These are phyloP conservation scores for Mycena latifolia DNA, from an alignment of 768 basidiomycete species.

Conservation along the genomic window DNA sequence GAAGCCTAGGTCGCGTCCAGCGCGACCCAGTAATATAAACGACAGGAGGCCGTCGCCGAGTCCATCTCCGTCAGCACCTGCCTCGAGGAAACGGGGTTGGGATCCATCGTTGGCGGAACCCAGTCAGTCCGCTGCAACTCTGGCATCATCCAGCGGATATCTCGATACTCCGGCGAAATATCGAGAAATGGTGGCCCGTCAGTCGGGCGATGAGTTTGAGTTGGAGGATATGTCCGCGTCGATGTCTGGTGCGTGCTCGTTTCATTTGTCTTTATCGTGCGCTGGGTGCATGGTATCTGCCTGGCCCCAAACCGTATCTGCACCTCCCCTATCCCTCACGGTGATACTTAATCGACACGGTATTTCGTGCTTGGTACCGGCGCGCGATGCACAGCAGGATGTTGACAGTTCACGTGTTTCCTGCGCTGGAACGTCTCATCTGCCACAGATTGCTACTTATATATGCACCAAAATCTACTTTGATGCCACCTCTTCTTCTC, in stretches of 20 bases:
- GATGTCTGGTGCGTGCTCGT: conserved; percentile 40
- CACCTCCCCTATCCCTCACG: background rate
- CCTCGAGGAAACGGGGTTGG: conserved; percentile 79
- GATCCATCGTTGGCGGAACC: conserved; percentile 71
- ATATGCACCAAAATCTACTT: conserved; percentile 19
- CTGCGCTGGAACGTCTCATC: background rate
- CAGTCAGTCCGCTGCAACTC: conserved; percentile 63
- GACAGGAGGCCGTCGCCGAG: conserved; percentile 43
- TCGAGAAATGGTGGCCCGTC: conserved; percentile 56
- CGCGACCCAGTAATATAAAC: conserved; percentile 39
- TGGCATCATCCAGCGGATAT: conserved; percentile 71
- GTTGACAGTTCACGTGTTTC: conserved; percentile 27
- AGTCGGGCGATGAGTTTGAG: conserved; percentile 48
- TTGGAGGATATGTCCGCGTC: conserved; percentile 40
- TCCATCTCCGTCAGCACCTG: conserved; percentile 53
- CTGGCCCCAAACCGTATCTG: conserved; percentile 10
- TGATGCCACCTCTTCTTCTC: conserved; percentile 23
- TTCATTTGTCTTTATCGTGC: conserved; percentile 31
- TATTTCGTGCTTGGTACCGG: background rate
- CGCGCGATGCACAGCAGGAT: conserved; percentile 7
- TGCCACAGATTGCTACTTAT: conserved; percentile 1
- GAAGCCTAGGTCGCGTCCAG: conserved; percentile 35
- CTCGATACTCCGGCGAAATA: conserved; percentile 79
- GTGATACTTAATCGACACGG: background rate
- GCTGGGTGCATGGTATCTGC: conserved; percentile 6